Conservation (phyloP, 2,329 filamentous ascomycete species). For the Cadophora malorum region DNA sequence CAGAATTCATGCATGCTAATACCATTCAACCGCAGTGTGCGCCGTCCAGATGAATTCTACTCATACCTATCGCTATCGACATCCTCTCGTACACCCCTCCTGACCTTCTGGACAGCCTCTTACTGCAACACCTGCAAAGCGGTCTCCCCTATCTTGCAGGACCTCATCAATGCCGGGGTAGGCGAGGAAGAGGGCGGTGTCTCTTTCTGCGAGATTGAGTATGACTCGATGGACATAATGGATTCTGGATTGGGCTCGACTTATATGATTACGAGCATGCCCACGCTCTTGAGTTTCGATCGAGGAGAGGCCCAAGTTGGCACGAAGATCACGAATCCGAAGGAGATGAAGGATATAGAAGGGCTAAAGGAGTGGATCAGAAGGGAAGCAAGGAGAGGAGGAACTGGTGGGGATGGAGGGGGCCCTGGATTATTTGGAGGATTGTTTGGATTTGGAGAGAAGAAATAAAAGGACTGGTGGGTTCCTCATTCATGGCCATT, state of each 20-base stretch:
- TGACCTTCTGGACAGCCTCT: slow-evolving; percentile 66
- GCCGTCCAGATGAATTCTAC: slow-evolving; percentile 59
- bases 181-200: slow-evolving; percentile 64
- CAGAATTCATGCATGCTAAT: slow-evolving; percentile 9
- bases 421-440: slow-evolving; percentile 51
- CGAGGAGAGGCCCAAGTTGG: slow-evolving; percentile 57
- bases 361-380: slow-evolving; percentile 62
- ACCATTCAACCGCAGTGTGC: slow-evolving; percentile 53
- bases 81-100: slow-evolving; percentile 59
- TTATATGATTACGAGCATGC: slow-evolving; percentile 65
- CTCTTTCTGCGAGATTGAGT: slow-evolving; percentile 60
- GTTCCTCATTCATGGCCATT: slow-evolving; percentile 15
- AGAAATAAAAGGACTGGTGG: slow-evolving; percentile 33
- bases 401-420: slow-evolving; percentile 53
- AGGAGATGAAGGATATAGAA: slow-evolving; percentile 54
- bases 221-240: slow-evolving; percentile 64
- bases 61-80: slow-evolving; percentile 62
- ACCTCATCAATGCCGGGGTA: slow-evolving; percentile 53
- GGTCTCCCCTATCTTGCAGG: slow-evolving; percentile 56
- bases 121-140: slow-evolving; percentile 62
- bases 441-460: slow-evolving; percentile 45
- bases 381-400: slow-evolving; percentile 55
- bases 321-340: slow-evolving; percentile 58
- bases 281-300: slow-evolving; percentile 64
- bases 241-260: slow-evolving; percentile 53